phyloP scores from a whole-genome alignment of 2,329 filamentous ascomycete species.

The Fusarium sp. region DNA sequence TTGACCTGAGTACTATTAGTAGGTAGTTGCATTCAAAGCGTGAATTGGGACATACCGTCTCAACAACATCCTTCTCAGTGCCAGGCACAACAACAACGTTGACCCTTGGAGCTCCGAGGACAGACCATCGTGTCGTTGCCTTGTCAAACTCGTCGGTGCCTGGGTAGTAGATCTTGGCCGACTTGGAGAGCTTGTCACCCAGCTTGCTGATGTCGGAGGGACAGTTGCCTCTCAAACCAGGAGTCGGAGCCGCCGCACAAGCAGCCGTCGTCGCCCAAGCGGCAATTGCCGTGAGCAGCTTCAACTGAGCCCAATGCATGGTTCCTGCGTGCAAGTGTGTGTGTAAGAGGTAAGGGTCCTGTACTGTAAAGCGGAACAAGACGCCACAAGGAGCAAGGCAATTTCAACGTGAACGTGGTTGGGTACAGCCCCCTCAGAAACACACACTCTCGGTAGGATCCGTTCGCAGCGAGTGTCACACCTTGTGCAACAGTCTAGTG shows the following conservation, averaged over 20 bases:
- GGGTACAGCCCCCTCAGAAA: neutral
- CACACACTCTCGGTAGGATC: neutral
- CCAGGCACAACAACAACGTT: constrained; percentile 64
- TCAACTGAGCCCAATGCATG: constrained; percentile 40
- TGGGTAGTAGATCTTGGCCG: constrained; percentile 60
- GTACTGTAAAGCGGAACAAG: neutral
- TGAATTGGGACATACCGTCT: constrained; percentile 56
- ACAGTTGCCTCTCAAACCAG: constrained; percentile 38
- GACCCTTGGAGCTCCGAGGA: constrained; percentile 58
- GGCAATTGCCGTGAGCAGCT: constrained; percentile 47
- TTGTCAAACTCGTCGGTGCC: constrained; percentile 57
- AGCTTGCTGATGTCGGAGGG: constrained; percentile 44
- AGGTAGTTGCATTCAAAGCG: neutral
- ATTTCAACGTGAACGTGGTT: neutral
- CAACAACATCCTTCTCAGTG: constrained; percentile 64
- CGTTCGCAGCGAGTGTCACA: neutral
- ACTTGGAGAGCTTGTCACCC: constrained; percentile 53
- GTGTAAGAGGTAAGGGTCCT: too few species aligned
- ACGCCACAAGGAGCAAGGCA: neutral
- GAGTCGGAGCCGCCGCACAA: constrained; percentile 33
- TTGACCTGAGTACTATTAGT: constrained; percentile 41
- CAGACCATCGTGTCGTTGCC: constrained; percentile 63
- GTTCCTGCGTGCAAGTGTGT: too few species aligned
- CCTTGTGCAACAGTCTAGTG: constrained; percentile 4
- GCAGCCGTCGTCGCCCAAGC: constrained; percentile 46